Base-by-base conservation (phyloP, 1,284 basidiomycete species). In the Athelia psychrophila region DNA sequence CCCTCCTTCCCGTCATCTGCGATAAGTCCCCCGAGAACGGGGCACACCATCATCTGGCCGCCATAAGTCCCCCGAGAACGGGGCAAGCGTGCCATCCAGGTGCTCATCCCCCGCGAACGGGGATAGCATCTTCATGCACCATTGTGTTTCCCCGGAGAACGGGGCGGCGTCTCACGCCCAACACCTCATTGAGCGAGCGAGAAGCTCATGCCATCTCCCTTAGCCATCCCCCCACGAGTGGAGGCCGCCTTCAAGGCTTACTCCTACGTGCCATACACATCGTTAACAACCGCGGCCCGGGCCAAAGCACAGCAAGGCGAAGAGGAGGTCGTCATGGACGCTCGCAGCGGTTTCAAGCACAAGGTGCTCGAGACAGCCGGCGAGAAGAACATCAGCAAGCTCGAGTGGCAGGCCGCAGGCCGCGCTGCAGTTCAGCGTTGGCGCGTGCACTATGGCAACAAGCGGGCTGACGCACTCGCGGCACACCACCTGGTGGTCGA, bases 251-350 rank as follows among this genome's bases (percentile, higher is more conserved):
- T 63, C 22, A 51, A 45, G 16, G 20, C 24, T 2, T 57, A 48
- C 36, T 20, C 30, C 1, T 64, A 64, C 44, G 55, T 62, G 2
- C 62, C 61, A 2, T 63, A 64, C 52, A 51, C 51, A 1, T 25
- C 60, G 2, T 48, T 64, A 0, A 46, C 58, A 1, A 10, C 22
- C 1, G 25, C 54, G 5, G 58, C 56, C 9, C 4, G 57, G 6
- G 9, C 52, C 13, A 54, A 52, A n/a, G 51, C 38, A n/a, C 54
- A 18, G 22, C 40, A 44, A 38, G 59, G 57, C 2, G 55, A 58
- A 1, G 54, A 54, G 4, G 55, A 55, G 5, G 22, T 60, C 9
- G 20, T 54, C 2, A 24, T 60, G 32, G 56, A 55, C 12, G n/a
- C n/a, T n/a, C n/a, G n/a, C n/a, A n/a, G n/a, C n/a, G n/a, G n/a